Evolutionary conservation across 108 stramenopile genomes (phyloP).

Genomic region (Chaetoceros tenuissimus): DNA sequence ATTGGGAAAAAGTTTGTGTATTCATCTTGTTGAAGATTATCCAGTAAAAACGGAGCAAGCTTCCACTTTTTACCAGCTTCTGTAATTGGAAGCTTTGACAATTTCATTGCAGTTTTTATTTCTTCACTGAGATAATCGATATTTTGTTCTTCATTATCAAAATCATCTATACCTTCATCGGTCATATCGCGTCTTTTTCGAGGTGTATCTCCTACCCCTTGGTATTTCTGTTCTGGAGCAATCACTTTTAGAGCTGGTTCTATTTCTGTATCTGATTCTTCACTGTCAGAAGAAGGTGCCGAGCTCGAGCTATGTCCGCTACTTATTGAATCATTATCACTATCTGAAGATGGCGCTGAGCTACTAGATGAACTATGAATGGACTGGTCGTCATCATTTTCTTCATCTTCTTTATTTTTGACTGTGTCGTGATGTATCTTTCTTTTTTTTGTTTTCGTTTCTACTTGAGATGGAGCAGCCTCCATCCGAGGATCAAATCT

Average conservation of each 20-base stretch:
- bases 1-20: conserved; percentile 86
- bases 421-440: not conserved
- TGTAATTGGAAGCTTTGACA: conserved; percentile 50
- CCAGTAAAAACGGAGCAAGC: conserved; percentile 60
- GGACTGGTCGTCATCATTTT: not conserved
- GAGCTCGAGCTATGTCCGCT: not conserved
- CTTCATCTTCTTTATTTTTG: not conserved
- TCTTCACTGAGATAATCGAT: conserved; percentile 6
- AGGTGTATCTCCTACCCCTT: not conserved
- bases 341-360: no score
- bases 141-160: conserved; percentile 41
- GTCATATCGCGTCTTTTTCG: conserved; percentile 11
- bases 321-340: no score
- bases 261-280: not conserved
- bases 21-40: conserved; percentile 52
- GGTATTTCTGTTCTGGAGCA: not conserved
- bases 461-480: no score
- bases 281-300: not conserved
- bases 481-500: not conserved
- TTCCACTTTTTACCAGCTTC: conserved; percentile 58
- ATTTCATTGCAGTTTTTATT: conserved; percentile 41
- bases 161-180: conserved; percentile 74
- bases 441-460: not conserved
- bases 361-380: not conserved
- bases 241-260: not conserved